A percentile compares a stretch with the other conserved stretches of the same genome.
Evolutionary conservation across 139 green algal species (phyloP).

Genomic region (Chlamydomonas sp.): DNA sequence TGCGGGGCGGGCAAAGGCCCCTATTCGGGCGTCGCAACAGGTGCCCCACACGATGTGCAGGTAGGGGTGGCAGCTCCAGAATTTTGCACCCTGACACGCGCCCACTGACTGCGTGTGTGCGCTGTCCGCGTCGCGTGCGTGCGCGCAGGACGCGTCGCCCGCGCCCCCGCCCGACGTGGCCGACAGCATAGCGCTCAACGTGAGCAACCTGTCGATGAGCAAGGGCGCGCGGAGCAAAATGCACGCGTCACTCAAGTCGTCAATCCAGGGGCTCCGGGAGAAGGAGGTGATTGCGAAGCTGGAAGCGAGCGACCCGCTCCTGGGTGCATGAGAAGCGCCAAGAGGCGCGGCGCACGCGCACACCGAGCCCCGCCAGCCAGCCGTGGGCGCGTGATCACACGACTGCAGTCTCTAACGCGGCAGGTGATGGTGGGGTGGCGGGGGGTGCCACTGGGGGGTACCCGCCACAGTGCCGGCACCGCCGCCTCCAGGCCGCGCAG

Average conservation of each 20-base stretch:
- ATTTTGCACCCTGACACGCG: not conserved
- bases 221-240: not conserved
- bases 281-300: constrained; percentile 6
- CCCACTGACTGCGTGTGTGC: not conserved
- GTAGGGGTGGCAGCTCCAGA: not conserved
- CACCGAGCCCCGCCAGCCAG: too few species aligned
- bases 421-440: too few species aligned
- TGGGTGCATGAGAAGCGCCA: constrained; percentile 17
- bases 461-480: too few species aligned
- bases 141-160: not conserved
- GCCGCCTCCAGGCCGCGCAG: too few species aligned
- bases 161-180: not conserved
- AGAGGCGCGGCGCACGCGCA: too few species aligned
- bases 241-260: not conserved
- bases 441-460: too few species aligned
- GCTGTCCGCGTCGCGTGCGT: not conserved
- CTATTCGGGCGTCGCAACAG: too few species aligned
- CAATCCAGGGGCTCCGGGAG: constrained; percentile 5
- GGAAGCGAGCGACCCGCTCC: constrained; percentile 1
- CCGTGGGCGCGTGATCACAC: too few species aligned
- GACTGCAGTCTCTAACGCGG: too few species aligned
- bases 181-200: not conserved
- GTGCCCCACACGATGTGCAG: not conserved
- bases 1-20: too few species aligned
- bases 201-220: not conserved